These are phyloP conservation scores for Lolium perenne DNA, from an alignment of 176 grass and related monocot species.

Conservation along the genomic window DNA sequence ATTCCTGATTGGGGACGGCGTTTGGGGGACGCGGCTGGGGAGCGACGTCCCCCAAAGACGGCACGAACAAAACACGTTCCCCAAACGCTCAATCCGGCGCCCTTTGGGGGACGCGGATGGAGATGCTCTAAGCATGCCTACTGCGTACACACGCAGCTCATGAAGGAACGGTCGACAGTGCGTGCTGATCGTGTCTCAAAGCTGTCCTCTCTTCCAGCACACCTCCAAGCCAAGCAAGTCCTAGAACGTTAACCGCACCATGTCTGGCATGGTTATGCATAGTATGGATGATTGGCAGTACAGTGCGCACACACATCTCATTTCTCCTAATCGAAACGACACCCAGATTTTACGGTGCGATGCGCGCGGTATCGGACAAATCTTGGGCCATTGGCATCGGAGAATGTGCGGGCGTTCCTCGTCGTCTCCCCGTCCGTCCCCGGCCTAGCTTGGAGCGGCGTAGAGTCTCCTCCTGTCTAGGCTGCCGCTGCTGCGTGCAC, in stretches of 20 bases:
- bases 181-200: background rate
- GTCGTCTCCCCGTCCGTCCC: conserved; percentile 3
- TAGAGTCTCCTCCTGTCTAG: conserved; percentile 33
- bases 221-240: background rate
- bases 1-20: too few species aligned
- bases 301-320: background rate
- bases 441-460: background rate
- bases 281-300: too few species aligned
- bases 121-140: too few species aligned
- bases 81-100: too few species aligned
- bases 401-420: background rate
- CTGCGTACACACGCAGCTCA: background rate
- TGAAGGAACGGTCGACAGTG: background rate
- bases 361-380: background rate
- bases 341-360: conserved; percentile 1
- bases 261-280: background rate
- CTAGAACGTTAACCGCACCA: too few species aligned
- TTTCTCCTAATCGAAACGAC: background rate
- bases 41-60: too few species aligned
- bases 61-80: too few species aligned
- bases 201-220: background rate
- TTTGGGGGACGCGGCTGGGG: too few species aligned
- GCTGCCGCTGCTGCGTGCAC: conserved; percentile 20
- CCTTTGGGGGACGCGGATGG: too few species aligned
- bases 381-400: background rate